These are phyloP conservation scores for Zygosaccharomyces sapae DNA, from an alignment of 1,139 yeast species.

Conservation along the genomic window DNA sequence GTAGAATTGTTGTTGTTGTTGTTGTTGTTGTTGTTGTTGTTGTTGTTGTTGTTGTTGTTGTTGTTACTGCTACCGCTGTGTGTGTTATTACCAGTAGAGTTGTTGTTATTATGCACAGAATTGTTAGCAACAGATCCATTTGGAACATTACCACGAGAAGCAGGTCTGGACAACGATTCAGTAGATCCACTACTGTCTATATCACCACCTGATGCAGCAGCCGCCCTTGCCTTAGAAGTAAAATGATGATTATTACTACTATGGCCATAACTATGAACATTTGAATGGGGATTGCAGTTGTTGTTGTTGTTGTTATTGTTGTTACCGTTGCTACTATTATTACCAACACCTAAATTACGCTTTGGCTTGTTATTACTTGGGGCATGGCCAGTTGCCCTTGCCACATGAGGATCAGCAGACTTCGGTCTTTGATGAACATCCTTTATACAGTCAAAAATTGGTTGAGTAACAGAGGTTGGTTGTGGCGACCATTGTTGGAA, in stretches of 20 bases:
- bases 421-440: conserved; percentile 38
- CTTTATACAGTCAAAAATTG: conserved; percentile 28
- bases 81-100: conserved; percentile 17
- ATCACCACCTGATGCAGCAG: conserved; percentile 7
- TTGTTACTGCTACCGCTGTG: conserved; percentile 17
- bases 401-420: conserved; percentile 40
- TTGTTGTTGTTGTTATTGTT: conserved; percentile 7
- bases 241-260: conserved; percentile 1
- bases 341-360: background rate
- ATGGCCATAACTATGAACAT: conserved; percentile 9
- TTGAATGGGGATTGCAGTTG: conserved; percentile 7
- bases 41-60: conserved; percentile 11
- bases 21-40: conserved; percentile 14
- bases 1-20: conserved; percentile 8
- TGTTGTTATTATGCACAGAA: conserved; percentile 6
- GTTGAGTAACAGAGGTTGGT: conserved; percentile 25
- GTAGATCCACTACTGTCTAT: conserved; percentile 7
- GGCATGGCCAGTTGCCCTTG: conserved; percentile 19
- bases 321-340: background rate
- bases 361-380: background rate
- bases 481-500: conserved; percentile 34
- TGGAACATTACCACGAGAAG: conserved; percentile 4
- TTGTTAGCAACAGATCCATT: background rate
- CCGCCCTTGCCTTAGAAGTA: conserved; percentile 4
- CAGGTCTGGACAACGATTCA: conserved; percentile 5